Conservation (phyloP, 352 stramenopile species). For the Phytopythium aichiense region DNA sequence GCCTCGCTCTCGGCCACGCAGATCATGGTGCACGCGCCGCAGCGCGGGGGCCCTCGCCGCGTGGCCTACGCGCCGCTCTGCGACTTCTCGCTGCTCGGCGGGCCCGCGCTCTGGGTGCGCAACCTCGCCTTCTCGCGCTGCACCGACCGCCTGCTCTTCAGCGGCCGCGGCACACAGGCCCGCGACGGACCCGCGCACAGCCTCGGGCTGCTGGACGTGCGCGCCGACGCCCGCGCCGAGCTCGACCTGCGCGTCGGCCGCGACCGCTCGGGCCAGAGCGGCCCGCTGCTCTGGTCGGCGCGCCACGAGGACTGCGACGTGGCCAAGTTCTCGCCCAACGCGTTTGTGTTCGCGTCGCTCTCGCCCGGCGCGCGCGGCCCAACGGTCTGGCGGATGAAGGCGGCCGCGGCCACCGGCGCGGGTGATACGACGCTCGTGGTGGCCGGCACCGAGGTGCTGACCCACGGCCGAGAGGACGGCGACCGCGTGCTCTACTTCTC, state of each 20-base stretch:
- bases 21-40: constrained; percentile 65
- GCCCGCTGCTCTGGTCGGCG: constrained; percentile 23
- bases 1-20: constrained; percentile 60
- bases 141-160: constrained; percentile 54
- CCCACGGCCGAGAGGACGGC: constrained; percentile 20
- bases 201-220: constrained; percentile 54
- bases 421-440: constrained; percentile 4
- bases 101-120: constrained; percentile 20
- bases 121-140: constrained; percentile 64
- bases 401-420: not conserved
- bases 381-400: constrained; percentile 58
- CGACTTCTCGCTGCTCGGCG: constrained; percentile 28
- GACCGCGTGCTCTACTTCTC: constrained; percentile 76
- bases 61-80: constrained; percentile 51
- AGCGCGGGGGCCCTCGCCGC: constrained; percentile 21
- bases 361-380: constrained; percentile 24
- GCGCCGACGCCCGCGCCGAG: constrained; percentile 10
- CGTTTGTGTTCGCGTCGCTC: constrained; percentile 60
- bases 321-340: constrained; percentile 74
- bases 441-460: constrained; percentile 33
- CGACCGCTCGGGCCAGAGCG: not conserved
- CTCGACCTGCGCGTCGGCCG: constrained; percentile 2
- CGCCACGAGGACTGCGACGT: constrained; percentile 23
- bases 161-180: constrained; percentile 15
- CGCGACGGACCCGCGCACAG: not conserved